Percentiles rank a stretch among this genome's conserved stretches.
These are phyloP conservation scores for Metarhizium rileyi DNA, from an alignment of 2,329 filamentous ascomycete species.

Conservation along the genomic window DNA sequence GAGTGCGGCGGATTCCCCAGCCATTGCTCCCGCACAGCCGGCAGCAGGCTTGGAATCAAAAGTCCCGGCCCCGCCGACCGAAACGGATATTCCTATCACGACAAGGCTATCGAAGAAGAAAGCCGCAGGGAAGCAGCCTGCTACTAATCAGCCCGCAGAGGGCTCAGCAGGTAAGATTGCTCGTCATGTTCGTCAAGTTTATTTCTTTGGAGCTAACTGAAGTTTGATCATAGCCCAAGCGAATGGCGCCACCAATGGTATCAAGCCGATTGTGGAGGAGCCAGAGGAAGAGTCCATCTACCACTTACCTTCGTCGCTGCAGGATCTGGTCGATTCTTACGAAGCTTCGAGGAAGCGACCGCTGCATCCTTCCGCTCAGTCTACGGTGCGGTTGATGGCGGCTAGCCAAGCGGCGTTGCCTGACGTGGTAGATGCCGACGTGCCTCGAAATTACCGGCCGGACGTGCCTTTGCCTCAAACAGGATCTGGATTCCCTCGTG, in stretches of 20 bases:
- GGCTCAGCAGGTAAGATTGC: conserved; percentile 32
- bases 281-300: conserved; percentile 73
- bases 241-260: conserved; percentile 44
- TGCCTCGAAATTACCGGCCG: conserved; percentile 75
- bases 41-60: conserved; percentile 20
- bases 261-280: conserved; percentile 33
- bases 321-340: conserved; percentile 85
- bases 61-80: conserved; percentile 7
- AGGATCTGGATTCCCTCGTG: conserved; percentile 79
- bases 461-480: conserved; percentile 67
- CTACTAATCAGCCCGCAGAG: conserved; percentile 31
- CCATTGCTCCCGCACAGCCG: conserved; percentile 36
- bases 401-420: conserved; percentile 66
- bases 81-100: conserved; percentile 17
- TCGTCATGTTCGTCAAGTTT: not conserved
- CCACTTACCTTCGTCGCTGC: conserved; percentile 78
- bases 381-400: conserved; percentile 64
- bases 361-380: conserved; percentile 49
- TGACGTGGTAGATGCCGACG: conserved; percentile 68
- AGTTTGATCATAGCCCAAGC: conserved; percentile 23
- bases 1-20: conserved; percentile 47
- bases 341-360: conserved; percentile 70
- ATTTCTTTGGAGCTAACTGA: conserved; percentile 1
- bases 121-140: conserved; percentile 33
- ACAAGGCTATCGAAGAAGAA: conserved; percentile 29